Percentiles rank a stretch among this genome's conserved stretches.
Evolutionary conservation across 371 early-diverging fungal species (phyloP).

Genomic region (Mortierella sp.): DNA sequence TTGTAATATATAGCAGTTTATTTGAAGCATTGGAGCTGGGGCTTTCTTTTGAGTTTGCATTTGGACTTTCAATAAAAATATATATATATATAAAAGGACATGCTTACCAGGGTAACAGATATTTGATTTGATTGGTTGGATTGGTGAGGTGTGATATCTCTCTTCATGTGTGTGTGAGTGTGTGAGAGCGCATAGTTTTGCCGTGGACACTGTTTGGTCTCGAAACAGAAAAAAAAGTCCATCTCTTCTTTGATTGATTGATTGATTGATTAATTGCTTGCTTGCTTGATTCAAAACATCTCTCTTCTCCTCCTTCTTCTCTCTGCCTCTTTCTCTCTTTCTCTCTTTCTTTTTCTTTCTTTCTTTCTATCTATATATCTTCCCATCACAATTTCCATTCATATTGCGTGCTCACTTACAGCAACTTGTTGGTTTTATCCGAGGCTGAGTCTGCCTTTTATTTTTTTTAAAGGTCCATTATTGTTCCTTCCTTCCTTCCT

Average conservation of each 20-base stretch:
- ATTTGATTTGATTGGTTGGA: neutral
- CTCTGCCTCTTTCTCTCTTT: no score
- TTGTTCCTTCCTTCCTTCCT: neutral
- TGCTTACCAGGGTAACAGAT: no score
- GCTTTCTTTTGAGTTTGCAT: constrained; percentile 1
- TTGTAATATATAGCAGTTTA: neutral
- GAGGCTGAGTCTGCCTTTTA: no score
- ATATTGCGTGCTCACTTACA: no score
- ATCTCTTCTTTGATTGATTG: constrained; percentile 3
- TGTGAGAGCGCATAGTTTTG: neutral
- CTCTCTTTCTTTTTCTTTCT: neutral
- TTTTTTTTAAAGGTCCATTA: neutral
- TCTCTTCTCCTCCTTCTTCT: neutral
- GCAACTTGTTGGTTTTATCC: no score
- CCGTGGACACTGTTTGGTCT: neutral
- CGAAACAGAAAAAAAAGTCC: constrained; percentile 23
- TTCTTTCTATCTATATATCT: neutral
- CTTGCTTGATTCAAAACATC: no score
- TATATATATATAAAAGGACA: no score
- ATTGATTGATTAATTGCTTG: neutral
- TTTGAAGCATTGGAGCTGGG: neutral
- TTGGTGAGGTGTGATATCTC: neutral
- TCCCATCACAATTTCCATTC: no score
- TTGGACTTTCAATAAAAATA: neutral
- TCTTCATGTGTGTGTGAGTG: no score